Percentiles rank a stretch among this genome's conserved stretches.
phyloP scores from a whole-genome alignment of 768 basidiomycete species.

The Pseudohyphozyma bogoriensis region DNA sequence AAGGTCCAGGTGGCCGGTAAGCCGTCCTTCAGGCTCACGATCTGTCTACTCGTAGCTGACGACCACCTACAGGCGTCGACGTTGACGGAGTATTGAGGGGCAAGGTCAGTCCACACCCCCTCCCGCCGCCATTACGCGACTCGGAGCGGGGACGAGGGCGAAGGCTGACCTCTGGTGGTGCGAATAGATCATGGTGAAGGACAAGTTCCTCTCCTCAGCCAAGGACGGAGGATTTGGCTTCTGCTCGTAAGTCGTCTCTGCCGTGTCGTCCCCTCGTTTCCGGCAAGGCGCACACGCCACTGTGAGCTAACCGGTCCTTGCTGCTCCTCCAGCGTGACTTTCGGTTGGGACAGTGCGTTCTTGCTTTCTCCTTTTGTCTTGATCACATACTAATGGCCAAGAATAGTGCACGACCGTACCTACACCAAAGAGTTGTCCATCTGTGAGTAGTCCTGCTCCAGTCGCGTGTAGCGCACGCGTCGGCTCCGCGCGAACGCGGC shows the following conservation, averaged over 20 bases:
- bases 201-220: slow-evolving; percentile 76
- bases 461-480: too few species aligned
- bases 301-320: too few species aligned
- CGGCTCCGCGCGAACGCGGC: too few species aligned
- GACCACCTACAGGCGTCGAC: slow-evolving; percentile 37
- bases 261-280: not conserved
- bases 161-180: not conserved
- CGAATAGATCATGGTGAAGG: slow-evolving; percentile 55
- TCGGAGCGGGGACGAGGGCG: not conserved
- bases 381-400: too few species aligned
- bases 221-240: slow-evolving; percentile 71
- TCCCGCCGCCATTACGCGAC: too few species aligned
- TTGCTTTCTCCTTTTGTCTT: too few species aligned
- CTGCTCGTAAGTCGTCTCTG: slow-evolving; percentile 58
- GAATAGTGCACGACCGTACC: not conserved
- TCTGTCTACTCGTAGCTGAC: not conserved
- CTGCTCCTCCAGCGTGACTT: slow-evolving; percentile 15
- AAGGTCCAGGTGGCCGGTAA: slow-evolving; percentile 21
- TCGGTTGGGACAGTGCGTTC: slow-evolving; percentile 62
- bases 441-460: too few species aligned
- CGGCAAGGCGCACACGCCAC: too few species aligned
- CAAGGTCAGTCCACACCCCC: too few species aligned
- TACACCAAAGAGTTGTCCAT: slow-evolving; percentile 73
- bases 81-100: slow-evolving; percentile 90
- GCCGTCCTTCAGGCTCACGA: not conserved